A percentile compares a stretch with the other conserved stretches of the same genome.
These are phyloP conservation scores for Quercus alba DNA, from an alignment of 306 rosid species.

Conservation along the genomic window DNA sequence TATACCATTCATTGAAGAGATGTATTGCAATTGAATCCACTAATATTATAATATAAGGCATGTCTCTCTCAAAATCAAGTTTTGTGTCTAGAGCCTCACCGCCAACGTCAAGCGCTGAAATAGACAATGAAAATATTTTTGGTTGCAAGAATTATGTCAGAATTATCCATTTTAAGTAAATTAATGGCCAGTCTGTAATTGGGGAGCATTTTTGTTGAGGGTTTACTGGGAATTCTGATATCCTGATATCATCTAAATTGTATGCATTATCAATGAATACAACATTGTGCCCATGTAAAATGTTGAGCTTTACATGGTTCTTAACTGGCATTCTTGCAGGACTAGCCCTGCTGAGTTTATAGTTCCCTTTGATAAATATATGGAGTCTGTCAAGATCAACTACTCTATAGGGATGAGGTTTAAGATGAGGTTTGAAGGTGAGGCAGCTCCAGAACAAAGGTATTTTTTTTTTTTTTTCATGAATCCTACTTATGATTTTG, in stretches of 20 bases:
- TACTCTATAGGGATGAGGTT: slow-evolving; percentile 59
- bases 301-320: neutral
- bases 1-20: neutral
- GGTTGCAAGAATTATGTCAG: neutral
- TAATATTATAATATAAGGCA: no score
- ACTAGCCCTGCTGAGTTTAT: slow-evolving; percentile 63
- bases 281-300: neutral
- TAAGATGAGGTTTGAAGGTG: slow-evolving; percentile 62
- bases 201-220: neutral
- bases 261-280: neutral
- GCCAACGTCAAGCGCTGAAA: neutral
- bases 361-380: slow-evolving; percentile 50
- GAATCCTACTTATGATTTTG: neutral
- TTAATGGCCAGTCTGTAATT: neutral
- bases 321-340: slow-evolving; percentile 21
- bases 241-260: neutral
- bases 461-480: slow-evolving; percentile 19
- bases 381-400: slow-evolving; percentile 49
- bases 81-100: neutral
- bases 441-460: slow-evolving; percentile 70
- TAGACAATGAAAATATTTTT: neutral
- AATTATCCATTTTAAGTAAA: neutral
- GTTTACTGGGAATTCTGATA: neutral
- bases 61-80: no score
- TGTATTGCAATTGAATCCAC: neutral